Base-by-base conservation (phyloP, 129 eudicot species). In the Chrysanthemum seticuspe region DNA sequence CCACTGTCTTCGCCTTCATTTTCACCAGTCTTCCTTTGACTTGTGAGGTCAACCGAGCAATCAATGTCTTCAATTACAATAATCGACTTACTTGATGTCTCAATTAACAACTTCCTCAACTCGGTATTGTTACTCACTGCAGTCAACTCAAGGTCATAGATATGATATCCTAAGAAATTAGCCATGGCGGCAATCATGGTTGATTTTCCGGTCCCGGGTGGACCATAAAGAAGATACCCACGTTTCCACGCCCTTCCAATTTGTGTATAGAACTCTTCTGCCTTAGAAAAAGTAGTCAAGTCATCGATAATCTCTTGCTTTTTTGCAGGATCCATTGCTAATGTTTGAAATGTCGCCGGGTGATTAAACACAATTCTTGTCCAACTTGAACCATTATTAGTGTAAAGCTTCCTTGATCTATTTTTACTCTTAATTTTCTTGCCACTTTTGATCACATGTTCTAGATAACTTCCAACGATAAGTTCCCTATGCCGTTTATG, bases 121-220 rank as follows among this genome's bases (percentile, higher is more conserved):
- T 78, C 77, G 0, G 77, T 70, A 45, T 79, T 83, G 11, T 78
- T 77, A 50, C 73, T 83, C 10, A 83, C 80, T 0, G 83, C 73
- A 10, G 74, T 77, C 44, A 82, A 68, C 48, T 82, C 86, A 45
- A 78, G 77, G 44, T 82, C 83, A 53, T 73, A 82, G 12, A 78
- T 54, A 52, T 82, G 77, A 57, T 78, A 82, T 5, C 65, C 77
- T 31, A 78, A 50, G 21, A 82, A 65, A 64, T 78, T 68, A 14
- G 86, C 86, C 73, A 78, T 82, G 31, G 86, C 83, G 1, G 82
- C 85, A 5, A 82, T 58, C 86, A 82, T 74, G 5, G 86, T 78
- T 6, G 80, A 78, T 67, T 78, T 82, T 12, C 86, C 86, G 2
- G 86, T 82, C 27, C 86, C 86, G 0, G 83, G 80, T 3, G 83